These are phyloP conservation scores for Candida schatavii DNA, from an alignment of 805 yeast genomes.

Conservation along the genomic window DNA sequence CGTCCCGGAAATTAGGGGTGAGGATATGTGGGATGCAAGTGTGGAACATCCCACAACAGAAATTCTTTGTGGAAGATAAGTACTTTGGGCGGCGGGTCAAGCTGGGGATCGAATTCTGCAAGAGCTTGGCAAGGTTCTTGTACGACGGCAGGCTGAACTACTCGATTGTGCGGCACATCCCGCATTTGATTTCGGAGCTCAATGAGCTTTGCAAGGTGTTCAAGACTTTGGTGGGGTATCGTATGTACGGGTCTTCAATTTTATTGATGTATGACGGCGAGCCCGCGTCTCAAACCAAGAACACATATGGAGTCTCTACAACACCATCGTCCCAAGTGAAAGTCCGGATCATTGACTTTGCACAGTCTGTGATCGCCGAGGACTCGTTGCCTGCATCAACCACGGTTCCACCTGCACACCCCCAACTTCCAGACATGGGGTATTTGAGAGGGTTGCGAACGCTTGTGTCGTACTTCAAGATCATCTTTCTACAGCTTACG, in stretches of 20 bases:
- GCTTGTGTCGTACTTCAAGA: conserved; percentile 62
- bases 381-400: conserved; percentile 21
- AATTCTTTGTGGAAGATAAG: conserved; percentile 75
- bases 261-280: conserved; percentile 86
- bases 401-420: conserved; percentile 71
- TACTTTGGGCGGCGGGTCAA: conserved; percentile 82
- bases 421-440: conserved; percentile 69
- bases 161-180: conserved; percentile 66
- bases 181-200: conserved; percentile 58
- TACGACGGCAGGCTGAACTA: conserved; percentile 65
- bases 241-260: conserved; percentile 89
- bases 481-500: conserved; percentile 56
- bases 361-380: conserved; percentile 79
- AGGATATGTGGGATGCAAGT: conserved; percentile 94
- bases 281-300: conserved; percentile 6
- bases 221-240: conserved; percentile 59
- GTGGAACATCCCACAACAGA: conserved; percentile 48
- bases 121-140: conserved; percentile 69
- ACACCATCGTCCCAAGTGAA: conserved; percentile 14
- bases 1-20: conserved; percentile 80
- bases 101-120: conserved; percentile 74
- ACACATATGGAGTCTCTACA: too few relatives aligned
- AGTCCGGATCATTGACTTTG: conserved; percentile 91
- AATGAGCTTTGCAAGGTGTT: conserved; percentile 58
- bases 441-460: conserved; percentile 78